Base-by-base conservation (phyloP, 192 early-diverging fungal species). In the Backusella tuberculispora region DNA sequence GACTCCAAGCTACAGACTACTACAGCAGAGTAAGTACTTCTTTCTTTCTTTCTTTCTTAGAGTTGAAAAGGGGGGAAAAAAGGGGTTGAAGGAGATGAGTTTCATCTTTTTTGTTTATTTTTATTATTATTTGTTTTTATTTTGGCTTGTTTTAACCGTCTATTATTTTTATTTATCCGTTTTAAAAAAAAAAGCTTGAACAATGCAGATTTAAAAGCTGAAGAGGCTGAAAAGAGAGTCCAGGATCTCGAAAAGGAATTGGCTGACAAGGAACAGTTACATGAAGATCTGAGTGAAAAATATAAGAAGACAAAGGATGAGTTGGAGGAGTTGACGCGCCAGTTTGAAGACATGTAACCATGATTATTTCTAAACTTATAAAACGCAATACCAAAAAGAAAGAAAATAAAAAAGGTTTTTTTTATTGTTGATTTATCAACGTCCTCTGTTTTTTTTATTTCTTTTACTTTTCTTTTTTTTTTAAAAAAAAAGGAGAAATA, bases 181-280 rank as follows among this genome's bases (percentile, higher is more conserved):
- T 34, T 2, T 34, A 34, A 34, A 34, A 34, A 34, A 34, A 34
- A 34, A 34, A 82, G 81, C 17, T 83, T 73, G 68, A 79, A 78
- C 29, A 72, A 87, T 56, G 88, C 93, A 70, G 95, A 97, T 81
- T 83, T 96, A 64, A 87, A 88, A 75, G 88, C 93, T 76, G 96
- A 97, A 80, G 86, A 89, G 73, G 88, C 91, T 80, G 95, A 98
- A 84, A 92, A 95, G 74, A 92, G 89, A 83, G 89, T 94, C 21
- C 86, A 87, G 46, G 87, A 93, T 78, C 81, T 95, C 77, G 95
- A 97, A 77, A 83, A 84, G 69, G 93, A 98, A 69, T 81, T 87
- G 73, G 82, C 82, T 46, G 89, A 89, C 42, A 85, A 92, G 63
- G 97, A 98, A 78, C 80, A 80, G 64, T 88, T 90, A 80, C 78